phyloP scores from a whole-genome alignment of 305 asterid genomes.

The Fraxinus xanthoxyloides region DNA sequence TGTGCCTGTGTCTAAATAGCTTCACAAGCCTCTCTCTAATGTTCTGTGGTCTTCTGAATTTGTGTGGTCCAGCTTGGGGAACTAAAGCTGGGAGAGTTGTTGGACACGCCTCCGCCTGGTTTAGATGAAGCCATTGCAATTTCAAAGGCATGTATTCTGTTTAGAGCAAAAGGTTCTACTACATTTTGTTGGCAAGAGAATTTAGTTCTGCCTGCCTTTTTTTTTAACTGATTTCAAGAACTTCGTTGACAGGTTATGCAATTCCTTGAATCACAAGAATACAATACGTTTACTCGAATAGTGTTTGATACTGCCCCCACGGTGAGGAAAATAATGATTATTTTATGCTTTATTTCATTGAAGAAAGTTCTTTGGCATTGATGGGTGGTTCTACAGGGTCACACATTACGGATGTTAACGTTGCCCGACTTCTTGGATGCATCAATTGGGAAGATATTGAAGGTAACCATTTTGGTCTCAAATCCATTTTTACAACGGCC shows the following conservation, averaged over 20 bases:
- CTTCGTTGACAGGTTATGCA: conserved; percentile 66
- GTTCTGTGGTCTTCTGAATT: conserved; percentile 15
- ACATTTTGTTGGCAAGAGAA: background rate
- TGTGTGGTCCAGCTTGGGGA: conserved; percentile 73
- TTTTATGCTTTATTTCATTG: conserved; percentile 5
- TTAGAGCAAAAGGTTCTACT: conserved; percentile 8
- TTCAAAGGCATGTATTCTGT: conserved; percentile 68
- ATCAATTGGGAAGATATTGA: conserved; percentile 75
- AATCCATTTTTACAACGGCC: conserved; percentile 9
- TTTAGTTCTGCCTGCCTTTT: background rate
- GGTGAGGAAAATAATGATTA: conserved; percentile 40
- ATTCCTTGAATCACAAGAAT: conserved; percentile 81
- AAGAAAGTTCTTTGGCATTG: conserved; percentile 15
- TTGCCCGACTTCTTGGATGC: conserved; percentile 95
- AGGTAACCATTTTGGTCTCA: conserved; percentile 31
- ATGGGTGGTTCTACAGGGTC: conserved; percentile 60
- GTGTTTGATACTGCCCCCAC: conserved; percentile 97
- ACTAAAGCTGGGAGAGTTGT: conserved; percentile 88
- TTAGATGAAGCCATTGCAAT: conserved; percentile 96
- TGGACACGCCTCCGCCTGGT: conserved; percentile 98
- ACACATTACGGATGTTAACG: conserved; percentile 78
- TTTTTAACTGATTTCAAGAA: conserved; percentile 24
- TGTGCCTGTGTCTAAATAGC: background rate
- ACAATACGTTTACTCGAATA: conserved; percentile 75
- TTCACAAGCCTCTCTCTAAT: conserved; percentile 12